A percentile compares a stretch with the other conserved stretches of the same genome.
phyloP scores from a whole-genome alignment of 1,139 yeast species.

The Diutina ranongensis region DNA sequence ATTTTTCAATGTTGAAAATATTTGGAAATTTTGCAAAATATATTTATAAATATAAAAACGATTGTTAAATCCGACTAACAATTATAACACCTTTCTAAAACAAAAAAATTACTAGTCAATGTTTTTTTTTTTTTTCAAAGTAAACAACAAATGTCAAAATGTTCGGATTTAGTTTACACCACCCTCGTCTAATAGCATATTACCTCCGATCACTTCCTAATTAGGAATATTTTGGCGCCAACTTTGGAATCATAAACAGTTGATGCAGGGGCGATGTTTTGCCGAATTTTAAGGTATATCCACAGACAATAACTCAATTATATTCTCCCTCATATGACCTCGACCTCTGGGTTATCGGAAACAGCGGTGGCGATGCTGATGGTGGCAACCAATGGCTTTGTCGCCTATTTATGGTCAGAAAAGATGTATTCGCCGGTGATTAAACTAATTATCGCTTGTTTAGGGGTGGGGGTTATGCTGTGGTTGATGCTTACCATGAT shows the following conservation, averaged over 20 bases:
- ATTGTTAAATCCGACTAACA: no score
- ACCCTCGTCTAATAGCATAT: background rate
- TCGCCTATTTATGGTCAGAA: background rate
- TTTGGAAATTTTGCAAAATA: no score
- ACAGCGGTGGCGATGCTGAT: background rate
- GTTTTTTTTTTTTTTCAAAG: no score
- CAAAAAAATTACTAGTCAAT: no score
- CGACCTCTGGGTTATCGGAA: background rate
- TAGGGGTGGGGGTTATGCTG: background rate
- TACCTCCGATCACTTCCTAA: background rate
- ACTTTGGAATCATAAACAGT: background rate
- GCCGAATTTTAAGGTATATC: background rate
- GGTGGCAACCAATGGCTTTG: background rate
- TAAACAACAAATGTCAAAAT: no score
- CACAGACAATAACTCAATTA: background rate
- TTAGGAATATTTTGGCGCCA: background rate
- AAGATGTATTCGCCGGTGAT: background rate
- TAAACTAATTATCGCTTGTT: background rate
- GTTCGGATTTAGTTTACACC: background rate
- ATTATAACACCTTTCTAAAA: no score
- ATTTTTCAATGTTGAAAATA: no score
- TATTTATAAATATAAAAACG: no score
- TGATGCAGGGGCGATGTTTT: background rate
- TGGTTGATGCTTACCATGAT: background rate
- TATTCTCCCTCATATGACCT: background rate